These are phyloP conservation scores for Cercospora sojina DNA, from an alignment of 2,329 filamentous ascomycete genomes.

Conservation along the genomic window DNA sequence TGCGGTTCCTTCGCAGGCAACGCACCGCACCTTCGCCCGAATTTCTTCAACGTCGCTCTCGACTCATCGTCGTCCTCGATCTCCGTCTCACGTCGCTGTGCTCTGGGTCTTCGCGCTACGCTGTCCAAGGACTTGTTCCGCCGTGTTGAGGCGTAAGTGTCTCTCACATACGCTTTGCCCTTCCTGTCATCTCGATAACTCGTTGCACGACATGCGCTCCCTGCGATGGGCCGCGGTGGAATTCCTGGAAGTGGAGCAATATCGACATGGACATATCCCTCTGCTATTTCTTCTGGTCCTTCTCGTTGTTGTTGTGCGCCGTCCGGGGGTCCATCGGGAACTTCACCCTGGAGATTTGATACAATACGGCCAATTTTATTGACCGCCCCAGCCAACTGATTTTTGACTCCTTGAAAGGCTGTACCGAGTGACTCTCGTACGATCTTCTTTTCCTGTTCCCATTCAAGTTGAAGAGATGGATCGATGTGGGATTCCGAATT, in stretches of 20 bases:
- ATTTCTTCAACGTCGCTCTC: constrained; percentile 1
- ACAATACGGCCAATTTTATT: not conserved
- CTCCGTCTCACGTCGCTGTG: not conserved
- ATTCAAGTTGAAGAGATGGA: not conserved
- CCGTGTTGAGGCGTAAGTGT: not conserved
- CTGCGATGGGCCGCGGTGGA: not conserved
- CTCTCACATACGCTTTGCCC: not conserved
- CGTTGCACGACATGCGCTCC: not conserved
- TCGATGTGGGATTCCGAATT: not conserved
- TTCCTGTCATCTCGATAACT: not conserved
- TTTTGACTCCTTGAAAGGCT: not conserved
- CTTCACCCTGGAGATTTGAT: not conserved
- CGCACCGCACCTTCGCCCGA: constrained; percentile 1
- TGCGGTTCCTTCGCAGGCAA: not conserved
- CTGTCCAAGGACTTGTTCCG: not conserved
- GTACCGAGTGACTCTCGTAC: not conserved
- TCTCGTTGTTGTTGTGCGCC: not conserved
- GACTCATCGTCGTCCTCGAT: not conserved
- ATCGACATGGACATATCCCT: not conserved
- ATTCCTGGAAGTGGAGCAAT: not conserved
- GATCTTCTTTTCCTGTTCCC: not conserved
- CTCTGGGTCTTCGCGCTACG: not conserved
- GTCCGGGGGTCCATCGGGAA: not conserved
- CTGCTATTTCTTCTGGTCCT: not conserved
- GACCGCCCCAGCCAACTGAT: not conserved